Base-by-base conservation (phyloP, 768 basidiomycete genomes). In the Suillus lakei region DNA sequence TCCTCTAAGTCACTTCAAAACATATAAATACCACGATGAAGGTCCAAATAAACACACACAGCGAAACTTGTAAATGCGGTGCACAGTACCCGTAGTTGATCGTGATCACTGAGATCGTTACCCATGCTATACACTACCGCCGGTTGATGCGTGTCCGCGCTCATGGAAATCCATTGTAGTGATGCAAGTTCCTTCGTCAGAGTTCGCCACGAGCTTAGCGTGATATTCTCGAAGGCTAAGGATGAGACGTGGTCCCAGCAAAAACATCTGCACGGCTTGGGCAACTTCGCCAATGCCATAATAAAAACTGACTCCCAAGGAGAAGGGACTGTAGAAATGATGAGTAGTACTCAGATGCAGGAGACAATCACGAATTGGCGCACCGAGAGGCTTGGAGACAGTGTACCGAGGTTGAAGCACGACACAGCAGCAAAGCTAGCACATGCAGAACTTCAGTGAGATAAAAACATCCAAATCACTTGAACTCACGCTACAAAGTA, bases 201-300 rank as follows among this genome's bases (percentile, higher is more conserved):
- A 50, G 26, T 26, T 26, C 8, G 3, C 28, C 10, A 12, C 30
- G 4, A 3, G 18, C 10, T 53, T 30, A 12, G 18, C 51, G 9
- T 53, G 51, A 18, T 30, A 53, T 53, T 53, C 30, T 53, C 51
- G 51, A 53, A 53, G 9, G 28, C 30, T 53, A 21, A 53, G 51
- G 18, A 53, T 53, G 18, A 53, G 51, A 32, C 51, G 30, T 12
- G 51, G 51, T 32, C 51, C 51, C 18, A 53, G 18, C 30, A 53
- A 28, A 53, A 53, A 53, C 30, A 53, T 32, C 9, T 53, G 51
- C 5, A 53, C 5, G 30, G 18, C 28, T 30, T 53, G 51, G 18
- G 51, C 28, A 21, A 53, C 28, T 32, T 53, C 28, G 51, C 18
- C 10, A 12, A 30, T 30, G 18, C 51, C 51, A 5, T 53, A 21